phyloP scores from a whole-genome alignment of 2,329 filamentous ascomycete species.

The Chaetomium strumarium region DNA sequence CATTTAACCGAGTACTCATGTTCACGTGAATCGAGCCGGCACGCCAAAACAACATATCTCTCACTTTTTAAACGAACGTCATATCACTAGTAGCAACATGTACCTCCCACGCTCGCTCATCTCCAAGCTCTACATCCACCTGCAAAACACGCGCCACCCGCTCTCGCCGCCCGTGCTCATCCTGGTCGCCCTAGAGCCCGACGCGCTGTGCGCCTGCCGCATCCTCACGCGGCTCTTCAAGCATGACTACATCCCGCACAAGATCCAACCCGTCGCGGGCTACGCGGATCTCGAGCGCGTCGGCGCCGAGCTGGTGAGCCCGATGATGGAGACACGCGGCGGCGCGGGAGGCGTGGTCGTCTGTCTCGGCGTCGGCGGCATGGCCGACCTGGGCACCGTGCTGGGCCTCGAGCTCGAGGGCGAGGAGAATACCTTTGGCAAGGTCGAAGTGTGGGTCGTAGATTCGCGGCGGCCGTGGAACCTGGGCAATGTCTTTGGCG shows the following conservation, averaged over 20 bases:
- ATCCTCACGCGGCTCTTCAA: constrained; percentile 92
- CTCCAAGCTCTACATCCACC: constrained; percentile 84
- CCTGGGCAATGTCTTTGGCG: constrained; percentile 84
- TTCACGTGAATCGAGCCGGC: too few relatives aligned
- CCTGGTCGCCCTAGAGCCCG: constrained; percentile 87
- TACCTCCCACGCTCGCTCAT: constrained; percentile 89
- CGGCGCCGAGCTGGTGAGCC: constrained; percentile 70
- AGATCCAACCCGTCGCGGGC: constrained; percentile 89
- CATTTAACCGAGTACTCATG: too few relatives aligned
- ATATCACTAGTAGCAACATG: constrained; percentile 51
- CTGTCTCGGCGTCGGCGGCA: constrained; percentile 85
- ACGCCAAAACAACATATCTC: too few relatives aligned
- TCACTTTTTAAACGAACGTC: constrained; percentile 1
- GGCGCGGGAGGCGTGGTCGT: constrained; percentile 85
- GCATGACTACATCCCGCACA: constrained; percentile 95
- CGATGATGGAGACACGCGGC: constrained; percentile 80
- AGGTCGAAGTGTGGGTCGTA: constrained; percentile 93
- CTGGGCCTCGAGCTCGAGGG: constrained; percentile 67
- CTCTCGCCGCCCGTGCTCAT: constrained; percentile 85
- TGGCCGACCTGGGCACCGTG: constrained; percentile 78
- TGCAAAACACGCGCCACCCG: constrained; percentile 81
- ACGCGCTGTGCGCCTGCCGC: constrained; percentile 90
- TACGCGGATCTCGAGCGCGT: constrained; percentile 83
- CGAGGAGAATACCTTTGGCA: constrained; percentile 66
- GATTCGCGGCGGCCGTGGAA: constrained; percentile 94